Evolutionary conservation across 2,329 filamentous ascomycete genomes (phyloP), one percentile per base, ranked within the genome.

Genomic region (Bimuria novae-zelandiae): DNA sequence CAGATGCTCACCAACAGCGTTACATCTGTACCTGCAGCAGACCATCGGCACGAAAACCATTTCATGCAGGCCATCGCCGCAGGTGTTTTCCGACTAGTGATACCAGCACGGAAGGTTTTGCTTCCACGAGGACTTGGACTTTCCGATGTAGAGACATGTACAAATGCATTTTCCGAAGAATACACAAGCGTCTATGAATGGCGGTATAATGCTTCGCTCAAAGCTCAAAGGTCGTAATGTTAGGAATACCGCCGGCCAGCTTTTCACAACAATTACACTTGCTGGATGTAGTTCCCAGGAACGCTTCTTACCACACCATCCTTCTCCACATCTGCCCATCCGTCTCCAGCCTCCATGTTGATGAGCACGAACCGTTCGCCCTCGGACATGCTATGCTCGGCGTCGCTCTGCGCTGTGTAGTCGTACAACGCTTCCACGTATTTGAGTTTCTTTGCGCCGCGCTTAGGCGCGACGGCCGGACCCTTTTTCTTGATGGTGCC

Each of bases 321-420:
- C 74, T 90, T 92, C 78, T 97, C 94, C 16, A 99, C 94, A 77
- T 97, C 94, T 23, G 88, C 90, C 94, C 94, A 99, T 0, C 94
- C 94, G 77, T 97, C 94, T 1, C 94, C 94, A 0, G 87, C 83
- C 69, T 97, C 93, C 51, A 90, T 87, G 65, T 87, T 92, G 56
- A 97, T 86, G 27, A 99, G 79, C 33, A 99, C 92, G 67, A 99
- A 95, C 46, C 87, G 84, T 75, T 99, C 94, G 0, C 94, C 94
- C 74, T 96, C 93, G 0, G 73, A 72, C 90, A 99, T 99, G 67
- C 82, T 91, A 74, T 93, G 92, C 76, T 99, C 94, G 7, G 85
- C 84, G 5, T 95, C 90, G 61, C 86, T 92, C 65, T 91, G 87
- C 16, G 93, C 91, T 46, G 87, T 81, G 72, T 99, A 99, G 45